phyloP scores from a whole-genome alignment of 495 filamentous ascomycete species.

The Tetracladium setigerum region DNA sequence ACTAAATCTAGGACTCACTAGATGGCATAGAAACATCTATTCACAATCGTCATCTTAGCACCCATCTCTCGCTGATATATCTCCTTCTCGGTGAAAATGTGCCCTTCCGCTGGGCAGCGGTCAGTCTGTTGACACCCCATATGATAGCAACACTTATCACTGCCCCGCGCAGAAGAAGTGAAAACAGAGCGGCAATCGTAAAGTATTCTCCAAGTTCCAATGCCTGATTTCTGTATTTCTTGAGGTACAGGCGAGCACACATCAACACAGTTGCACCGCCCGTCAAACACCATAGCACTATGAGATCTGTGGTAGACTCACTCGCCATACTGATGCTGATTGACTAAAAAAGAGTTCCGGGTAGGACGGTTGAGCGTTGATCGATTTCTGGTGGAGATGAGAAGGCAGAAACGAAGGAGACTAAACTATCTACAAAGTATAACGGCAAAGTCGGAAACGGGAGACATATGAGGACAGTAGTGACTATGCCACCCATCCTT shows the following conservation, averaged over 20 bases:
- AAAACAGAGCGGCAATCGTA: conserved; percentile 20
- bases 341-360: too few species aligned
- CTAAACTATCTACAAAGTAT: too few species aligned
- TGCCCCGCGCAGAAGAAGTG: conserved; percentile 17
- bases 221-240: conserved; percentile 11
- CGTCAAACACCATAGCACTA: conserved; percentile 23
- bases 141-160: conserved; percentile 23
- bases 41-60: conserved; percentile 20
- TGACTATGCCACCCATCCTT: too few species aligned
- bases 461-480: too few species aligned
- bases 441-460: too few species aligned
- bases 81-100: conserved; percentile 20
- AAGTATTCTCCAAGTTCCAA: conserved; percentile 22
- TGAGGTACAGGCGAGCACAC: conserved; percentile 13
- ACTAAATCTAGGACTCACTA: conserved; percentile 15
- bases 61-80: conserved; percentile 24
- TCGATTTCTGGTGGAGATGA: too few species aligned
- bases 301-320: conserved; percentile 8
- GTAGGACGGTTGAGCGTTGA: too few species aligned
- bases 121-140: conserved; percentile 26
- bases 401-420: too few species aligned
- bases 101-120: conserved; percentile 8
- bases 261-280: conserved; percentile 17
- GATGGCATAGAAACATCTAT: conserved; percentile 23
- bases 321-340: too few species aligned